Evolutionary conservation across 345 rosid genomes (phyloP), one percentile per base, ranked within the genome.

Genomic region (Leavenworthia alabamica): DNA sequence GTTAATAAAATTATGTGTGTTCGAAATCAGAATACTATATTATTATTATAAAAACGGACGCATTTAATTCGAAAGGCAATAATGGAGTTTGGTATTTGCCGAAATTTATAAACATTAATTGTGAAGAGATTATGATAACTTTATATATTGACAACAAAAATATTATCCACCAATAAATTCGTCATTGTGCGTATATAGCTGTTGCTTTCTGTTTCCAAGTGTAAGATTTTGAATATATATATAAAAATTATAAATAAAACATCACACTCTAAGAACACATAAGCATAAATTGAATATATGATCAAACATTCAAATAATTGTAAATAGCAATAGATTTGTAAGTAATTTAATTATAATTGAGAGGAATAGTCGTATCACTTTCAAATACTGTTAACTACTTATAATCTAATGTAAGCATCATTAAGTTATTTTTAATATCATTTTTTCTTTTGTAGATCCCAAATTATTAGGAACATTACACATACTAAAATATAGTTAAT

Each of bases 21-120:
- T n/a, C n/a, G n/a, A n/a, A n/a, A n/a, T n/a, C n/a, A n/a, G n/a
- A n/a, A n/a, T n/a, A n/a, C n/a, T n/a, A n/a, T n/a, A n/a, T n/a
- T n/a, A n/a, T n/a, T n/a, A n/a, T n/a, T n/a, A n/a, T n/a, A n/a
- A n/a, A n/a, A n/a, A n/a, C n/a, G n/a, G n/a, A n/a, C n/a, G n/a
- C n/a, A n/a, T n/a, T n/a, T n/a, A n/a, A n/a, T n/a, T n/a, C n/a
- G n/a, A n/a, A n/a, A n/a, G n/a, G n/a, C n/a, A n/a, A n/a, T n/a
- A n/a, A n/a, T n/a, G n/a, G n/a, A n/a, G n/a, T n/a, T 72, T 5
- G 77, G 70, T 56, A 56, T 70, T 76, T 73, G 81, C 79, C 75
- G 73, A 79, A 75, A 73, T 67, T 60, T 56, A 36, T 47, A 62
- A 63, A 70, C 78, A 80, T 79, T 72, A 70, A 67, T 67, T 67